A percentile compares a stretch with the other conserved stretches of the same genome.
Evolutionary conservation across 371 early-diverging fungal genomes (phyloP).

Genomic region (Dentiscutata heterogama): DNA sequence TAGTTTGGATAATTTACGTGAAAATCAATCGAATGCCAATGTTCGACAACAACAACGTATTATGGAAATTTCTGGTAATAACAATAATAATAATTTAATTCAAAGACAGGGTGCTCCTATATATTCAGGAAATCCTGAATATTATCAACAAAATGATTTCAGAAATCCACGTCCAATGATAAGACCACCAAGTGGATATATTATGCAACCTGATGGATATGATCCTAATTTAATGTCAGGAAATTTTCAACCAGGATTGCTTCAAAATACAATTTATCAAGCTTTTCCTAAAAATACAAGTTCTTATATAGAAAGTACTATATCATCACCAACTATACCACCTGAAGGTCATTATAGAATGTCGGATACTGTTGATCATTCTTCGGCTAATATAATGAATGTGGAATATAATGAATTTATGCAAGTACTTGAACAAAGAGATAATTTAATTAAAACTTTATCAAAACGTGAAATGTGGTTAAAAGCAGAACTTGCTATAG

Average conservation of each 20-base stretch:
- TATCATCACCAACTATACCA: not conserved
- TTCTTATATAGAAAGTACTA: conserved; percentile 4
- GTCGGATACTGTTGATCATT: conserved; percentile 22
- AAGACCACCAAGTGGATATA: not conserved
- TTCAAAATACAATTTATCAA: no score
- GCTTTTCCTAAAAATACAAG: no score
- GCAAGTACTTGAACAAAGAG: conserved; percentile 4
- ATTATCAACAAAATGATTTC: not conserved
- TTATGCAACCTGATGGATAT: no score
- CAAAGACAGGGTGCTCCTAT: no score
- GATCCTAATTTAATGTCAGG: no score
- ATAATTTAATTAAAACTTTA: not conserved
- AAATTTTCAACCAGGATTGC: no score
- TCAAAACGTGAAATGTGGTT: conserved; percentile 44
- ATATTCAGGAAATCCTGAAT: no score
- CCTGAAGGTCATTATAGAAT: not conserved
- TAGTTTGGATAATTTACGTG: no score
- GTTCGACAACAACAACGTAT: no score
- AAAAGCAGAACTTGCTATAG: conserved; percentile 36
- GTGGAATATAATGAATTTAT: conserved; percentile 12
- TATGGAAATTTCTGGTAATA: no score
- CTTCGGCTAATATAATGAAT: conserved; percentile 15
- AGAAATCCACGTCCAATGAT: not conserved
- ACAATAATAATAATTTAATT: no score
- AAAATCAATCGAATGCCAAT: no score